These are phyloP conservation scores for Pseudogymnoascus sp. DNA, from an alignment of 2,329 filamentous ascomycete genomes.

Conservation along the genomic window DNA sequence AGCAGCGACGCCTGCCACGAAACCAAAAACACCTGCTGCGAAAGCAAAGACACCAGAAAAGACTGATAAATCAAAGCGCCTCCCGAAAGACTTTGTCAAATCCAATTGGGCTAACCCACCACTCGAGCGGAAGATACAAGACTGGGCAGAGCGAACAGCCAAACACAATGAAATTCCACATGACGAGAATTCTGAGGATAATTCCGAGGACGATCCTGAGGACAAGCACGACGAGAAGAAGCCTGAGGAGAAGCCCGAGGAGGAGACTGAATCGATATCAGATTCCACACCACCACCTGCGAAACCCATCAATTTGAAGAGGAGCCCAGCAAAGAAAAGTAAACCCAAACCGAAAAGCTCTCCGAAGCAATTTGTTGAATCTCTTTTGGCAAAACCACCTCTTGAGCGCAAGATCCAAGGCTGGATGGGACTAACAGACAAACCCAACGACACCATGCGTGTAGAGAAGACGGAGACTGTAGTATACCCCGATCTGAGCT, in stretches of 20 bases:
- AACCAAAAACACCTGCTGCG: slow-evolving; percentile 14
- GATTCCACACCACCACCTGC: slow-evolving; percentile 6
- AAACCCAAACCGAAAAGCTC: slow-evolving; percentile 46
- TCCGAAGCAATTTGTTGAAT: slow-evolving; percentile 39
- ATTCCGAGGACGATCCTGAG: neutral
- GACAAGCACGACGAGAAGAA: neutral
- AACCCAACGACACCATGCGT: neutral
- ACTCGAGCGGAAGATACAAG: slow-evolving; percentile 52
- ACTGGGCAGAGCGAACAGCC: slow-evolving; percentile 43
- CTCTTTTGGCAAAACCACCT: slow-evolving; percentile 40
- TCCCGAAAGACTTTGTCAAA: slow-evolving; percentile 54
- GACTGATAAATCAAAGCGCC: slow-evolving; percentile 32
- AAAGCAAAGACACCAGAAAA: slow-evolving; percentile 37
- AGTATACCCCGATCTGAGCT: neutral
- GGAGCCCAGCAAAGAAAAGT: neutral
- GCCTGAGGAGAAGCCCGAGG: neutral
- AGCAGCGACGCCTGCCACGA: slow-evolving; percentile 11
- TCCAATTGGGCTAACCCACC: slow-evolving; percentile 47
- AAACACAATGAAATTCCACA: neutral
- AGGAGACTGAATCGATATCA: slow-evolving; percentile 13
- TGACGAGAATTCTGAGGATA: neutral
- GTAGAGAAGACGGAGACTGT: neutral
- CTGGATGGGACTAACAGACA: slow-evolving; percentile 40
- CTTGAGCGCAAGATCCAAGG: slow-evolving; percentile 54
- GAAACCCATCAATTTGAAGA: neutral